Conservation (phyloP, 352 stramenopile genomes). For the Globisporangium yorkense region DNA sequence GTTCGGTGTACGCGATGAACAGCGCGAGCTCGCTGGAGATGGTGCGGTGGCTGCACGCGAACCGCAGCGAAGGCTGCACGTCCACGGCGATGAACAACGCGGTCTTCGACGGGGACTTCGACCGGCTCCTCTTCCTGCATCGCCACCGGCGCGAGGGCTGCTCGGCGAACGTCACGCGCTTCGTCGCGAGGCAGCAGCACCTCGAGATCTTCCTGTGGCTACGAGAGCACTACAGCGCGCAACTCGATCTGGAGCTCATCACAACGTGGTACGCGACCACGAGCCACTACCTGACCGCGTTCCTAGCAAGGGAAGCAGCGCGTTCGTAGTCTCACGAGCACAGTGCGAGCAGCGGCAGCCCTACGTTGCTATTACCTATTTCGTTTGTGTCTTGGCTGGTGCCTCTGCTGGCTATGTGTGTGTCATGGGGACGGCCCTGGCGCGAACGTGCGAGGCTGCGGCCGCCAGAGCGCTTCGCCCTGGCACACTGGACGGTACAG, state of each 20-base stretch:
- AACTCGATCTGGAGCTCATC: conserved; percentile 1
- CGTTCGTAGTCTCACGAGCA: not conserved
- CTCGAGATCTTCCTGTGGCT: conserved; percentile 6
- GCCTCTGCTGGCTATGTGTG: too few relatives aligned
- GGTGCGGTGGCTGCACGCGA: conserved; percentile 6
- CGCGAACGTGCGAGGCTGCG: conserved; percentile 67
- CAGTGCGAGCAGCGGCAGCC: not conserved
- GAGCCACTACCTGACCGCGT: not conserved
- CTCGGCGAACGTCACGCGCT: conserved; percentile 3
- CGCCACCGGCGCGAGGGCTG: not conserved
- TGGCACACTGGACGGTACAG: conserved; percentile 54
- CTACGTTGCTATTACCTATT: not conserved
- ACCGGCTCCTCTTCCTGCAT: conserved; percentile 3
- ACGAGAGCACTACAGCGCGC: not conserved
- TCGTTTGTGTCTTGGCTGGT: not conserved
- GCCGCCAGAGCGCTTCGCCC: conserved; percentile 58
- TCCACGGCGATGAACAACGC: conserved; percentile 4
- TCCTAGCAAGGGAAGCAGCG: not conserved
- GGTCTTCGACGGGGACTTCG: conserved; percentile 1
- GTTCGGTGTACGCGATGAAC: not conserved
- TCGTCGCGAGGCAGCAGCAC: conserved; percentile 4
- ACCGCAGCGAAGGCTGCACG: conserved; percentile 14
- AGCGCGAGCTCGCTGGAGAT: not conserved
- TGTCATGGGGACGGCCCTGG: not conserved
- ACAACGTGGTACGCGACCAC: not conserved